Percentiles rank a stretch among this genome's conserved stretches.
Evolutionary conservation across 805 yeast genomes (phyloP).

Genomic region (Yarrowia phangngaensis): DNA sequence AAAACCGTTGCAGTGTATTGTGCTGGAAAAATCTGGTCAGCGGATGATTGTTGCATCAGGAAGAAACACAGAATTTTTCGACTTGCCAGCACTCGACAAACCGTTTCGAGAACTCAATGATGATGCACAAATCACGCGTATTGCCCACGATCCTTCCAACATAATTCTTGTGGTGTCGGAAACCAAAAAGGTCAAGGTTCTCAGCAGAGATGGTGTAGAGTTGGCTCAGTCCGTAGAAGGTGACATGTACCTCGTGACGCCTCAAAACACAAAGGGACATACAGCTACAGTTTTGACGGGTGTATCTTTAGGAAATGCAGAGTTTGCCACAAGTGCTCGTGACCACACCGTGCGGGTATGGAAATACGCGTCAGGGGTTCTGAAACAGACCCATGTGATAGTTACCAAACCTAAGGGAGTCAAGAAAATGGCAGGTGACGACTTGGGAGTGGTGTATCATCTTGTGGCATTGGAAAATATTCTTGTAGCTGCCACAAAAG

Average conservation of each 20-base stretch:
- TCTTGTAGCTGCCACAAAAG: constrained; percentile 14
- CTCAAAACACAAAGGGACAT: constrained; percentile 41
- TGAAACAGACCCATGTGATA: constrained; percentile 37
- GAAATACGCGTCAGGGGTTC: constrained; percentile 34
- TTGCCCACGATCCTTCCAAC: constrained; percentile 29
- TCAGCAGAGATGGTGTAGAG: constrained; percentile 35
- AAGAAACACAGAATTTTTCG: constrained; percentile 32
- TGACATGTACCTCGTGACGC: constrained; percentile 40
- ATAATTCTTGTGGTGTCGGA: constrained; percentile 34
- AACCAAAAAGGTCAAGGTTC: constrained; percentile 33
- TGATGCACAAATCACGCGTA: constrained; percentile 31
- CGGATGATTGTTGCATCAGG: constrained; percentile 37
- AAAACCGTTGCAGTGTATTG: constrained; percentile 34
- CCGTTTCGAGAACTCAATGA: constrained; percentile 30
- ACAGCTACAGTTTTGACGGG: constrained; percentile 36
- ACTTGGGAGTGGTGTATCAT: constrained; percentile 19
- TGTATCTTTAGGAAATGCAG: constrained; percentile 2
- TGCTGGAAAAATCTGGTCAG: constrained; percentile 35
- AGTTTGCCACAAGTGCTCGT: constrained; percentile 36
- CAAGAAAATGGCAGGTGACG: constrained; percentile 29
- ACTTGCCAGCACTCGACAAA: constrained; percentile 34
- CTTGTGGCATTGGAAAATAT: neutral
- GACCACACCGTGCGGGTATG: constrained; percentile 41
- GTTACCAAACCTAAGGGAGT: constrained; percentile 32
- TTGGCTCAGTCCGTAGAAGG: constrained; percentile 36